Base-by-base conservation (phyloP, 768 basidiomycete species). In the Mycena crocata region DNA sequence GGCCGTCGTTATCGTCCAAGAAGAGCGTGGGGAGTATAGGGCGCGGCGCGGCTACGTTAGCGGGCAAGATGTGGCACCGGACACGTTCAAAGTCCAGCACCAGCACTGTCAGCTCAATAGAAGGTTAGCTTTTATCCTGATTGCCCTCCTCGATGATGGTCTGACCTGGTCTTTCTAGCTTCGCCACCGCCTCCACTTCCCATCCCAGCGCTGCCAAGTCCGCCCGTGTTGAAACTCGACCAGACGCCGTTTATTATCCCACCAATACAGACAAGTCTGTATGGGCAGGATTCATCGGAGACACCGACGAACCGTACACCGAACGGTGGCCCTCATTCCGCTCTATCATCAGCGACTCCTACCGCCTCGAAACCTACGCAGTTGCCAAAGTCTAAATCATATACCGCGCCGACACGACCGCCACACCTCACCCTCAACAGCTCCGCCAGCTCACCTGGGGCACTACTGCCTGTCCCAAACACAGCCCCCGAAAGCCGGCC, bases 1-100 rank as follows among this genome's bases (percentile, higher is more conserved):
- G 86, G 84, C 86, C 87, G 2, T 81, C 79, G 23, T 62, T 82
- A 60, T 84, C 85, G 8, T 81, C 87, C 17, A 90, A 87, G 80
- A 89, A 85, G 78, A 81, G 79, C 32, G 74, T 72, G 8, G 75
- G 74, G 26, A 79, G 79, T 57, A 62, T 85, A 24, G 76, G 82
- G n/a, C 79, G 86, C 63, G 54, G 60, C n/a, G 86, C 89, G 5
- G 81, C 83, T 23, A 86, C 88, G 21, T 88, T 90, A 74, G 86
- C 89, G 24, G 89, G 86, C 62, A 89, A 85, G 74, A 82, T 90
- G 67, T 90, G 84, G 75, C 80, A 82, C 55, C 76, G 89, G 40
- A 80, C 79, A 32, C 81, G 88, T 71, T 87, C 87, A 39, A 87
- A 81, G 71, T 88, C 87, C 23, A 84, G 77, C 63, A 79, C 79